Evolutionary conservation across 176 grass and related monocot species (phyloP).

Genomic region (Sorghum bicolor): Sorghum_bicolor_NCBIv3 NC_012874.2:10853501-10854000

Average conservation of each 20-base stretch:
- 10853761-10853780: conserved; percentile 22
- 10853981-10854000: too few species aligned
- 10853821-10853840: conserved; percentile 95
- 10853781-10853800: conserved; percentile 91
- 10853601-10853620: not conserved
- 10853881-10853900: too few species aligned
- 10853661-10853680: not conserved
- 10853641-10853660: not conserved
- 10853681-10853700: not conserved
- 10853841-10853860: too few species aligned
- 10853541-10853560: not conserved
- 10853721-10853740: not conserved
- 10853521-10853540: not conserved
- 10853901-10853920: too few species aligned
- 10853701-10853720: not conserved
- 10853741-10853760: not conserved
- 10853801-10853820: conserved; percentile 96
- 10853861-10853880: too few species aligned
- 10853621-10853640: not conserved
- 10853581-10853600: not conserved
- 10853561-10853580: not conserved
- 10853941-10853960: too few species aligned
- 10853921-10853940: too few species aligned
- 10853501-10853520: not conserved
- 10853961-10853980: too few species aligned